Conservation (phyloP, 495 filamentous ascomycete genomes). For the Podospora australis region DNA sequence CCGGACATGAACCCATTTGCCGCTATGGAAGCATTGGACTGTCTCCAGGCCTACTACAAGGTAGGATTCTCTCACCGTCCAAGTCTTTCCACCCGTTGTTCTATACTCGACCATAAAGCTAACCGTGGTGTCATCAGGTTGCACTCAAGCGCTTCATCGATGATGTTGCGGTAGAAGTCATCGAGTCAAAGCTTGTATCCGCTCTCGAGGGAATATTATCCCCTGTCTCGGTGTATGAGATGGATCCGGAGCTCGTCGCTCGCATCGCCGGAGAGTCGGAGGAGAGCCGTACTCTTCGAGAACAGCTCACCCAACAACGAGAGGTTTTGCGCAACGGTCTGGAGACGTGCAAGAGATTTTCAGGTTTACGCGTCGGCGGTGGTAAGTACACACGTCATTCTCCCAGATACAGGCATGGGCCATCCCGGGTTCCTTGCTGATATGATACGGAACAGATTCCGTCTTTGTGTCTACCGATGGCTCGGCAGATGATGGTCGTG, state of each 20-base stretch:
- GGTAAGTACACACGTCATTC: too few species aligned
- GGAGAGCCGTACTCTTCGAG: conserved; percentile 39
- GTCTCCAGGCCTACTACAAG: conserved; percentile 48
- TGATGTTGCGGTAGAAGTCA: conserved; percentile 51
- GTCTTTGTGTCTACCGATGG: too few species aligned
- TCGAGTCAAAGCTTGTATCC: conserved; percentile 53
- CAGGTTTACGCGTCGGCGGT: conserved; percentile 15
- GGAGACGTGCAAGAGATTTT: conserved; percentile 45
- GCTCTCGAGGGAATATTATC: conserved; percentile 37
- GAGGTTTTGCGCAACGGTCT: conserved; percentile 43
- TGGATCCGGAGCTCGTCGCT: conserved; percentile 38
- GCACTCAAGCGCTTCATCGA: conserved; percentile 57
- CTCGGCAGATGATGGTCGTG: too few species aligned
- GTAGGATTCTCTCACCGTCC: too few species aligned
- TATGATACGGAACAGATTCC: too few species aligned
- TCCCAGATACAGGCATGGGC: too few species aligned
- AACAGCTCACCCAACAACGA: conserved; percentile 46
- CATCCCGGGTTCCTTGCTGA: too few species aligned
- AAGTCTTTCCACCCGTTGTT: too few species aligned
- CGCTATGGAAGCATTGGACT: conserved; percentile 41
- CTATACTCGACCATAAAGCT: background rate
- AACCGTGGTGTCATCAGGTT: conserved; percentile 36
- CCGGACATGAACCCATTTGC: conserved; percentile 36
- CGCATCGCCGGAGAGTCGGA: conserved; percentile 51
- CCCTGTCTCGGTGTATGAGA: conserved; percentile 36